Conservation (phyloP, 768 basidiomycete species). For the Leccinum fibrillosum region DNA sequence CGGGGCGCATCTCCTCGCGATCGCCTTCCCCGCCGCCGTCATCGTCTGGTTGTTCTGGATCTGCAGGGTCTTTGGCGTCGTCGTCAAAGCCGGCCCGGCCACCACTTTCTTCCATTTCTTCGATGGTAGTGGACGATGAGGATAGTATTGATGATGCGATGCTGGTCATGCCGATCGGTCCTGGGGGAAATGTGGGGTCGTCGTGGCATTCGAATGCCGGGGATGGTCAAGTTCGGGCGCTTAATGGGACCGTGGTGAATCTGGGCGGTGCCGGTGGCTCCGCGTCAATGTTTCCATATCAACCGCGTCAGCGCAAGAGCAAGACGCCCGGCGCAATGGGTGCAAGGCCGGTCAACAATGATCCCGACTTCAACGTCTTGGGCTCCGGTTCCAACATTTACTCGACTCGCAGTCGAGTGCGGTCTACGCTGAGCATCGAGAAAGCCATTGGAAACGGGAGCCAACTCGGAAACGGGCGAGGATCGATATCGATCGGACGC, state of each 20-base stretch:
- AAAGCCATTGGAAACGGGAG: constrained; percentile 14
- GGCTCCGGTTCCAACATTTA: constrained; percentile 22
- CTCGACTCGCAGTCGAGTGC: constrained; percentile 40
- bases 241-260: constrained; percentile 24
- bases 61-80: constrained; percentile 4
- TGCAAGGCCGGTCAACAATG: constrained; percentile 37
- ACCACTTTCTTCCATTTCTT: constrained; percentile 4
- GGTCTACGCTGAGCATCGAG: constrained; percentile 69
- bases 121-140: constrained; percentile 49
- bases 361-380: constrained; percentile 5
- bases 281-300: constrained; percentile 25
- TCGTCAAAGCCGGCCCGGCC: constrained; percentile 22
- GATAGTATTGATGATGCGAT: constrained; percentile 76
- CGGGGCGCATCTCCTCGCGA: constrained; percentile 15
- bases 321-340: constrained; percentile 13
- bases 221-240: constrained; percentile 1
- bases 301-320: constrained; percentile 42
- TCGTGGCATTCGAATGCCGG: constrained; percentile 6
- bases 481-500: constrained; percentile 65
- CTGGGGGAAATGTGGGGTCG: constrained; percentile 22
- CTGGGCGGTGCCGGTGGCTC: constrained; percentile 9
- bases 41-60: constrained; percentile 16
- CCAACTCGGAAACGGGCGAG: constrained; percentile 37
- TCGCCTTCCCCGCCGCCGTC: constrained; percentile 28
- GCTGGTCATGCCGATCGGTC: constrained; percentile 70